Evolutionary conservation across 768 basidiomycete genomes (phyloP).

Genomic region (Saitozyma podzolica): DNA sequence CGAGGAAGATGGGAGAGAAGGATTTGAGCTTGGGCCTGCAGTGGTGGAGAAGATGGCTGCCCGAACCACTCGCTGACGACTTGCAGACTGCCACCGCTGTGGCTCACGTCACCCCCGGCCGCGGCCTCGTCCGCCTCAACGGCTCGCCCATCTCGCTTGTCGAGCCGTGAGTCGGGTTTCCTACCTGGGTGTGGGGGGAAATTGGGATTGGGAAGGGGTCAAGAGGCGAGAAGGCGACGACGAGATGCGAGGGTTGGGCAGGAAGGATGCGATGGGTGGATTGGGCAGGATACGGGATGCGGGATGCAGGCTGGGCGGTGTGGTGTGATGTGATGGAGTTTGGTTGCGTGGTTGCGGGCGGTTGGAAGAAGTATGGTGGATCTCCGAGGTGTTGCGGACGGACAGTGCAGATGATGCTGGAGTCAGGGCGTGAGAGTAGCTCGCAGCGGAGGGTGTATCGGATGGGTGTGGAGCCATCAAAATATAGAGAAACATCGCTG

Average conservation of each 20-base stretch:
- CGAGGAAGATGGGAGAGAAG: conserved; percentile 2
- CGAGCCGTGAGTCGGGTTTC: conserved; percentile 61
- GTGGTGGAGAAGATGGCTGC: not conserved
- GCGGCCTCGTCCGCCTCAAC: conserved; percentile 94
- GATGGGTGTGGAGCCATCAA: no score
- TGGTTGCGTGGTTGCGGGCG: no score
- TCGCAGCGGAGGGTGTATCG: no score
- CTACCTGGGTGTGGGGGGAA: no score
- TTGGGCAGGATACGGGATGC: not conserved
- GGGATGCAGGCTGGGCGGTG: not conserved
- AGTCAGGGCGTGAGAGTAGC: no score
- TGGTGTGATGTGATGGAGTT: no score
- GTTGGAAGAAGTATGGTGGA: no score
- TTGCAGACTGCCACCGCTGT: conserved; percentile 93
- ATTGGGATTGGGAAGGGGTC: conserved; percentile 1
- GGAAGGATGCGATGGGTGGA: not conserved
- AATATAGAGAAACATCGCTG: not conserved
- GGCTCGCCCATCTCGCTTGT: conserved; percentile 94
- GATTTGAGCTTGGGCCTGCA: not conserved
- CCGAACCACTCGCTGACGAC: conserved; percentile 3
- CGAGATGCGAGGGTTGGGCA: not conserved
- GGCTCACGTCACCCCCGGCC: conserved; percentile 93
- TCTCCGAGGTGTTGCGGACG: no score
- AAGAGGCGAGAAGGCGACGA: not conserved
- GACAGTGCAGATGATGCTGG: no score